These are phyloP conservation scores for Saccharum officinarum DNA, from an alignment of 176 grass and related monocot species.

Conservation along the genomic window DNA sequence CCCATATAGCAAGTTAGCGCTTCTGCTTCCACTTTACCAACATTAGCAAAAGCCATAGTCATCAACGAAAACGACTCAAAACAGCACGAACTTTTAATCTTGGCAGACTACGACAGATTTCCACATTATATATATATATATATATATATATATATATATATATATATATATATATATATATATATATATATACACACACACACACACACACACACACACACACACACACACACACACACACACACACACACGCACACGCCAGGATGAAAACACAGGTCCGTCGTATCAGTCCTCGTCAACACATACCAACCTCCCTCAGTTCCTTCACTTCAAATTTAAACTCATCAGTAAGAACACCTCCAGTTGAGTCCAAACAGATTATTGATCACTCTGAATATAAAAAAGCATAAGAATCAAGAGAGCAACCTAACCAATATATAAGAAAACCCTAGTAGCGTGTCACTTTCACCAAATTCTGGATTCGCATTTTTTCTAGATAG, in stretches of 20 bases:
- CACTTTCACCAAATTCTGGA: slow-evolving; percentile 12
- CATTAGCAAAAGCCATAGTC: neutral
- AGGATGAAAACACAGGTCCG: neutral
- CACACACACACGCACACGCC: neutral
- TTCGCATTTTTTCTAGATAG: neutral
- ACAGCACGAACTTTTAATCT: neutral
- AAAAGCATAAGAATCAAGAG: neutral
- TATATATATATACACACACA: too few relatives aligned
- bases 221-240: too few relatives aligned
- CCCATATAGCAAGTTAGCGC: neutral
- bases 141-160: neutral
- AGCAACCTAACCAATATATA: neutral
- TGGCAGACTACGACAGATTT: neutral
- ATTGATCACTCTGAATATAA: neutral
- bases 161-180: too few relatives aligned
- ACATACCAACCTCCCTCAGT: slow-evolving; percentile 12
- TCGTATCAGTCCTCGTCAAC: slow-evolving; percentile 35
- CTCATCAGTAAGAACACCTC: neutral
- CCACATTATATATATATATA: neutral
- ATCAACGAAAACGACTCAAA: neutral
- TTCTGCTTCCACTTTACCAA: slow-evolving; percentile 6
- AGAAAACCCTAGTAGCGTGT: neutral
- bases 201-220: too few relatives aligned
- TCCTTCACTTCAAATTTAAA: neutral
- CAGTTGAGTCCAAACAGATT: neutral